Evolutionary conservation across 176 grass and related monocot genomes (phyloP).

Genomic region (Miscanthus lutarioriparius): DNA sequence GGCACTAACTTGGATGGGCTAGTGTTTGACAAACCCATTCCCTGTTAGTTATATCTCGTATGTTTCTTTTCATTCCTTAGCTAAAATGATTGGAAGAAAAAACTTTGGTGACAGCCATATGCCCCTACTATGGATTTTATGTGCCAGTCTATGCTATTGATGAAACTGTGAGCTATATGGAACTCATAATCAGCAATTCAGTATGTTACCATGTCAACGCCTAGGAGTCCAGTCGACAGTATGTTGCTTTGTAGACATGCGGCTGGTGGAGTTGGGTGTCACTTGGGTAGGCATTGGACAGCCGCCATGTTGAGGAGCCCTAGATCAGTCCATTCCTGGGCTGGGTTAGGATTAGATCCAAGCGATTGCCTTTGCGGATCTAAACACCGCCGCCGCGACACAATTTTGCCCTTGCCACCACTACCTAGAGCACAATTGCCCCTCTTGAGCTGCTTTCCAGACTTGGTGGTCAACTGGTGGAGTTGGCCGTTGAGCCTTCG

Average conservation of each 20-base stretch:
- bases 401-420: not conserved
- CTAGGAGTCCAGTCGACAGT: not conserved
- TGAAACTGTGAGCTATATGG: constrained; percentile 1
- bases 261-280: not conserved
- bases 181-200: not conserved
- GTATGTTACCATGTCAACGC: not conserved
- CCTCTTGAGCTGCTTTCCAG: not conserved
- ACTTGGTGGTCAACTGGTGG: not conserved
- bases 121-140: not conserved
- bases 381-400: not conserved
- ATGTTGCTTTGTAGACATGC: not conserved
- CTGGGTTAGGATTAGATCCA: not conserved
- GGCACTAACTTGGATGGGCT: no score
- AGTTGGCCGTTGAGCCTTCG: not conserved
- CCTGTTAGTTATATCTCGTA: not conserved
- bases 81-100: not conserved
- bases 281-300: not conserved
- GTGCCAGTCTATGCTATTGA: not conserved
- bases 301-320: not conserved
- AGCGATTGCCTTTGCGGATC: not conserved
- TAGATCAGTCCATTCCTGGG: not conserved
- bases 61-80: not conserved
- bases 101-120: not conserved
- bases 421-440: not conserved
- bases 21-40: not conserved